phyloP scores from a whole-genome alignment of 1,284 basidiomycete species.

The Fomitopsis pinicola region DNA sequence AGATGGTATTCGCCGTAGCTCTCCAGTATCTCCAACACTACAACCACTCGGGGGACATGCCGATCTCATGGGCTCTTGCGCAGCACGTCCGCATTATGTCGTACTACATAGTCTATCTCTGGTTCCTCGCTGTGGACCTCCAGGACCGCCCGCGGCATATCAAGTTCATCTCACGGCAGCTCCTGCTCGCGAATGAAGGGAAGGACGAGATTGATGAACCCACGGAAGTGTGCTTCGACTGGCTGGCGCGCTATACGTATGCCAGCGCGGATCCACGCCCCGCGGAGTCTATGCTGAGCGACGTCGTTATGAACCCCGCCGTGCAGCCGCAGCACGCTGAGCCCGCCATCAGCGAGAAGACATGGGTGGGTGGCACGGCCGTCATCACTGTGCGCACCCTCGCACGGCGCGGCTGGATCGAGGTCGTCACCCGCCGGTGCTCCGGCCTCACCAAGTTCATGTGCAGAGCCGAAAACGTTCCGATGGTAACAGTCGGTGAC shows the following conservation, averaged over 20 bases:
- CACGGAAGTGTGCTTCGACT: slow-evolving; percentile 97
- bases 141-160: slow-evolving; percentile 82
- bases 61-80: slow-evolving; percentile 82
- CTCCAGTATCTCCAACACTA: slow-evolving; percentile 94
- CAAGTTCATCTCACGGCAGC: slow-evolving; percentile 82
- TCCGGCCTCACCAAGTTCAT: slow-evolving; percentile 88
- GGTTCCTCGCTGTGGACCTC: slow-evolving; percentile 93
- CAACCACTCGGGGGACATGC: slow-evolving; percentile 62
- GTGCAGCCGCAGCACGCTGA: slow-evolving; percentile 31
- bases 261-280: slow-evolving; percentile 92
- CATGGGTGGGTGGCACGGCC: slow-evolving; percentile 87
- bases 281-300: slow-evolving; percentile 74
- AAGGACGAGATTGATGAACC: slow-evolving; percentile 79
- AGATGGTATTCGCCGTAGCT: slow-evolving; percentile 93
- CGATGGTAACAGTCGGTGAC: slow-evolving; percentile 79
- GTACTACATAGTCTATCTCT: slow-evolving; percentile 90
- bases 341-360: slow-evolving; percentile 54
- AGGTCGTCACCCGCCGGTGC: slow-evolving; percentile 81
- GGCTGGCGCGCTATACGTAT: slow-evolving; percentile 94
- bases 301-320: slow-evolving; percentile 60
- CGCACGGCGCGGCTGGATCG: slow-evolving; percentile 82
- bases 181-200: slow-evolving; percentile 86
- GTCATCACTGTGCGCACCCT: slow-evolving; percentile 83
- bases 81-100: slow-evolving; percentile 95
- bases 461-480: slow-evolving; percentile 89